These are phyloP conservation scores for Aurinia saxatilis DNA, from an alignment of 345 rosid genomes.

Conservation along the genomic window DNA sequence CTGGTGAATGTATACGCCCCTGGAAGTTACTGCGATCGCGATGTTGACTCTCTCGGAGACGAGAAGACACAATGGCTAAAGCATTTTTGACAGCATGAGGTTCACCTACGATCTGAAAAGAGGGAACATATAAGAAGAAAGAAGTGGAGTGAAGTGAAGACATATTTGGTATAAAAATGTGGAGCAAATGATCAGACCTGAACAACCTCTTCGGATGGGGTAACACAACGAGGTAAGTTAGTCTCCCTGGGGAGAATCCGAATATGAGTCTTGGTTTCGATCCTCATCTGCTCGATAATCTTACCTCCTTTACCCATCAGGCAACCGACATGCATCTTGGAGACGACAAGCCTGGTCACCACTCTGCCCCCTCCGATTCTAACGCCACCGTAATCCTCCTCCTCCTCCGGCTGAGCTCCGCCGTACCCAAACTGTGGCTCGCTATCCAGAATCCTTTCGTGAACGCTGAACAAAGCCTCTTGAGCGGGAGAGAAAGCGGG, in stretches of 20 bases:
- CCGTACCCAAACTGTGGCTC: constrained; percentile 49
- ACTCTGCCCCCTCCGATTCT: constrained; percentile 49
- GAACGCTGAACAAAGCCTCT: constrained; percentile 80
- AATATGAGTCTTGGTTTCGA: constrained; percentile 97
- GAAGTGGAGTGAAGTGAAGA: not conserved
- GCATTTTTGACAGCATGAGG: constrained; percentile 74
- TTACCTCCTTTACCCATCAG: constrained; percentile 98
- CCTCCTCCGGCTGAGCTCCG: constrained; percentile 38
- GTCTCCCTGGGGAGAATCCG: constrained; percentile 92
- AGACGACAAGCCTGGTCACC: constrained; percentile 85
- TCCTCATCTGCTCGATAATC: constrained; percentile 98
- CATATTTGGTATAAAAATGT: too few relatives aligned
- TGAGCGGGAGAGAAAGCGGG: constrained; percentile 93
- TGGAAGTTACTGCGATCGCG: constrained; percentile 81
- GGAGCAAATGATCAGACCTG: constrained; percentile 91
- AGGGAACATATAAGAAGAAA: not conserved
- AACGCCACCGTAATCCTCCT: constrained; percentile 51
- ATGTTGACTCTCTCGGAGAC: constrained; percentile 95
- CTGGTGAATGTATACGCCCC: constrained; percentile 74
- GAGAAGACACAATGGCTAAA: constrained; percentile 61
- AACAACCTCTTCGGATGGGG: constrained; percentile 83
- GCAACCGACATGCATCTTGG: constrained; percentile 90
- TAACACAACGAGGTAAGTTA: constrained; percentile 81
- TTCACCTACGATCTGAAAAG: constrained; percentile 82
- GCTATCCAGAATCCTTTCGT: constrained; percentile 84